Conservation (phyloP, 768 basidiomycete species). For the Pilatotrama ljubarskyi region DNA sequence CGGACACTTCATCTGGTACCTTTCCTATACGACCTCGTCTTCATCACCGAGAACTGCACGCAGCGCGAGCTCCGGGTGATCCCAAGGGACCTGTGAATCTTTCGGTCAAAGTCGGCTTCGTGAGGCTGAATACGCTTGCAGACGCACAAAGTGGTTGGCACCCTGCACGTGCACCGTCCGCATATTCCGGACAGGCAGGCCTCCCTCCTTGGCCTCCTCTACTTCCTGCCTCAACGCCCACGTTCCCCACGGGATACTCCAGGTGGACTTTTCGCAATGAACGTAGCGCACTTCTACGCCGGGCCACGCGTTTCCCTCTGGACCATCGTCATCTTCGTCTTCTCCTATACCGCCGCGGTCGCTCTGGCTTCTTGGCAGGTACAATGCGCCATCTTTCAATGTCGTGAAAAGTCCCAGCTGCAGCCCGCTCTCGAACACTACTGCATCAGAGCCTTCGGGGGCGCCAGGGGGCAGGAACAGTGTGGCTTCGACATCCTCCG, state of each 20-base stretch:
- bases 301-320: neutral
- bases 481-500: slow-evolving; percentile 1
- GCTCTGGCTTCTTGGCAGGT: neutral
- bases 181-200: neutral
- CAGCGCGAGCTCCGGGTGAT: neutral
- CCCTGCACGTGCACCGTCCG: neutral
- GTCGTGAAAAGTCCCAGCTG: slow-evolving; percentile 1
- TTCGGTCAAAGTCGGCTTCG: neutral
- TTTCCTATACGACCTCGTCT: neutral
- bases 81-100: neutral
- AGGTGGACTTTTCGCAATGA: neutral
- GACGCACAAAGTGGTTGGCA: slow-evolving; percentile 11
- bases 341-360: too few relatives aligned
- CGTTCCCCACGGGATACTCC: neutral
- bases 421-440: slow-evolving; percentile 10
- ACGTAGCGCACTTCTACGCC: slow-evolving; percentile 1
- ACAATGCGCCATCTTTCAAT: slow-evolving; percentile 8
- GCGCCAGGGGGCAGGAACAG: slow-evolving; percentile 5
- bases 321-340: too few relatives aligned
- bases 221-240: neutral
- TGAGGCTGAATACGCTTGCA: neutral
- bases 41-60: neutral
- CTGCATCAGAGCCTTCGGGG: slow-evolving; percentile 18
- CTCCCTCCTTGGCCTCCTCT: neutral
- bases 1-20: too few relatives aligned